Percentiles rank a stretch among this genome's conserved stretches.
Conservation (phyloP, 2,329 filamentous ascomycete genomes). For the Leptosphaerulina australis region DNA sequence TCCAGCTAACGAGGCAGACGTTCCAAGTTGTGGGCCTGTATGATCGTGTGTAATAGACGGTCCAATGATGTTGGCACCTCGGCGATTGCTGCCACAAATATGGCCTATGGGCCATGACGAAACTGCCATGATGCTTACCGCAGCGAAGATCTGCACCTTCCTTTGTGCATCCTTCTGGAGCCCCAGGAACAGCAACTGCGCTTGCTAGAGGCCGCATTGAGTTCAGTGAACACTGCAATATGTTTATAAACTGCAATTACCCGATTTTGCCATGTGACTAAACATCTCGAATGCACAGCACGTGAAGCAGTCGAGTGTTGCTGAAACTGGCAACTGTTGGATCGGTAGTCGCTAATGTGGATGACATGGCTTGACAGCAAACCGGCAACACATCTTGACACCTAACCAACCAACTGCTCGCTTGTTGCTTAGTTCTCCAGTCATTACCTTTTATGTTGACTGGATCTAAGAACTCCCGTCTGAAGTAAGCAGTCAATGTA, state of each 20-base stretch:
- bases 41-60: neutral
- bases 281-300: neutral
- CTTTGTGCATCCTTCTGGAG: neutral
- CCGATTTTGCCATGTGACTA: neutral
- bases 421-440: neutral
- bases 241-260: neutral
- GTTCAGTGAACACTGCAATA: neutral
- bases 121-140: slow-evolving; percentile 25
- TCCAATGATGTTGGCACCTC: slow-evolving; percentile 6
- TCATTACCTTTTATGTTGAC: too few species aligned
- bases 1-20: slow-evolving; percentile 3
- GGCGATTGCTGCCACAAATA: slow-evolving; percentile 15
- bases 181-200: slow-evolving; percentile 9
- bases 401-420: neutral
- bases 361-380: slow-evolving; percentile 11
- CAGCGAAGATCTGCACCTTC: slow-evolving; percentile 20
- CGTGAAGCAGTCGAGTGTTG: neutral
- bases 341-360: slow-evolving; percentile 14
- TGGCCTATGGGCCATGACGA: slow-evolving; percentile 23
- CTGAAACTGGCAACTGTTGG: neutral
- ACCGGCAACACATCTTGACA: neutral
- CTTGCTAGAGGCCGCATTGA: neutral
- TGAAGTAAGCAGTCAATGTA: slow-evolving; percentile 7
- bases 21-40: slow-evolving; percentile 1
- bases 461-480: too few species aligned